Base-by-base conservation (phyloP, 2,329 filamentous ascomycete species). In the Atkinsonella hypoxylon region DNA sequence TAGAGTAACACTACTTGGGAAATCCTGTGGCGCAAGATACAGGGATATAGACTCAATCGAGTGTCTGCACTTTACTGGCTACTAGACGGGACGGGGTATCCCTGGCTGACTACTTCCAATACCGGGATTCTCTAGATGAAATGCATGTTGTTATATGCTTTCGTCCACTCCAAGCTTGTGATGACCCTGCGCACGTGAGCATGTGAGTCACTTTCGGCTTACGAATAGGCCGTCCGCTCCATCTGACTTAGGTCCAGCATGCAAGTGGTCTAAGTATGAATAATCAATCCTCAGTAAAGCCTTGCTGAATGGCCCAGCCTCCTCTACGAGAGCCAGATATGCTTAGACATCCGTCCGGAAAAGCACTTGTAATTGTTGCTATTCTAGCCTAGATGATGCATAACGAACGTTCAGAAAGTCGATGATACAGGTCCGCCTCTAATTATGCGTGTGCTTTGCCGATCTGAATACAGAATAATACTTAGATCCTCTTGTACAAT, bases 371-470 rank as follows among this genome's bases (percentile, higher is more conserved):
- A 2, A 34, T 22, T 20, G 11, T 40, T 4, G n/a, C 32, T 47
- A n/a, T 45, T 49, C 9, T 8, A 38, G 17, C n/a, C 30, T 20
- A 31, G 44, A 39, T 18, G 22, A 36, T 26, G 36, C 45, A 26
- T 48, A 54, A 49, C 15, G 45, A 47, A 45, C 20, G 45, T 48
- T 38, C 7, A 49, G 48, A 54, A 44, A 43, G 20, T 36, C 47
- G 47, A 49, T 51, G 1, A 41, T 52, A 50, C 50, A 50, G 22
- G 22, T 34, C 20, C 39, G 20, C 45, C 26, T 36, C 8, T 20
- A 49, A 12, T 20, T 20, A 36, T 22, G 20, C 44, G 51, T 32
- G 38, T 44, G 34, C 47, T 18, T 38, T 22, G 30, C 15, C 9
- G 11, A 7, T n/a, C 8, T 30, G 2, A 12, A 20, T 20, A 20